Evolutionary conservation across 352 stramenopile species (phyloP), one percentile per base, ranked within the genome.

Genomic region (Pythium sp.): DNA sequence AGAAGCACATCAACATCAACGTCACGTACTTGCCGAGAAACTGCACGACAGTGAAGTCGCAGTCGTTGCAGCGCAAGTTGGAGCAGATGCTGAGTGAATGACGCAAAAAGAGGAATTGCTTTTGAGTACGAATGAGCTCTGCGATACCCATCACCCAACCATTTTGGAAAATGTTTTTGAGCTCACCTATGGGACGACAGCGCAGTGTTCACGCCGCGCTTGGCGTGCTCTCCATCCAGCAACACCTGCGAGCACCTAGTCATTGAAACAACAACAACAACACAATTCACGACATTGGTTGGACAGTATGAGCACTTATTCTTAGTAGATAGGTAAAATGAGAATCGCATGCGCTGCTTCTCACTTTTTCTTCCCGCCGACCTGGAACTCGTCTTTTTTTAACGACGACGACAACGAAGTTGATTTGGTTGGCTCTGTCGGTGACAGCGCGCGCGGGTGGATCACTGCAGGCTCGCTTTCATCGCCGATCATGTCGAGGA

Each of bases 21-120:
- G 5, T 51, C 12, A 78, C 80, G 63, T 76, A 91, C 85, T 84
- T 89, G 65, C 82, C 79, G 8, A 77, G 63, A 51, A 94, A 92
- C 64, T 92, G 85, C 34, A 93, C 82, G 38, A 92, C 83, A 1
- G 75, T 86, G 62, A 94, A 94, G 72, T 93, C 85, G 58, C 85
- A 93, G 5, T 93, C 82, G 65, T 92, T 93, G 79, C 87, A 93
- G 65, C 84, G 80, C 51, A 94, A 69, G 64, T 92, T 92, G 30
- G 74, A 78, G 58, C 87, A 94, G 30, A 82, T 72, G 11, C 77
- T 92, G 63, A 32, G 20, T 11, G 36, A 43, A 11, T 12, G 11
- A 18, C 36, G 12, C 11, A 47, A 22, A 46, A 18, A 8, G 11
- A 41, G 5, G 24, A n/a, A 2, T 18, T 20, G 14, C 2, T 14